Base-by-base conservation (phyloP, 345 rosid species). In the Luvunga scandens region DNA sequence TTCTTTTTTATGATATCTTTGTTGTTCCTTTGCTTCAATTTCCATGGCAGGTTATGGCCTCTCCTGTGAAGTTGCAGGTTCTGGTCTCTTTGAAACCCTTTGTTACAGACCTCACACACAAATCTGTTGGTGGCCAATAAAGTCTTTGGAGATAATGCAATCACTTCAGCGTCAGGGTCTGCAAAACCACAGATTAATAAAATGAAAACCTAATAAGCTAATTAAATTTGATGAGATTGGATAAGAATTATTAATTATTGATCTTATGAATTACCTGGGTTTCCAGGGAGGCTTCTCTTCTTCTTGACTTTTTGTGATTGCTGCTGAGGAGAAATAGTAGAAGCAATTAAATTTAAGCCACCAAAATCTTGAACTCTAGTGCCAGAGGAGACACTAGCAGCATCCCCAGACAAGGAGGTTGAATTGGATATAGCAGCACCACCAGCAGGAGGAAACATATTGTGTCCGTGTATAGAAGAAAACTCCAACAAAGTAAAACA, bases 21-120 rank as follows among this genome's bases (percentile, higher is more conserved):
- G 81, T 36, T 82, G 85, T 75, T 89, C 73, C 91, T 91, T 81
- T 90, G 97, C 79, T 94, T 94, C 76, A 94, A 87, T 79, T 94
- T 94, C 98, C 98, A 94, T 66, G 98, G 98, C 61, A 94, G 94
- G 79, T 94, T 94, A 73, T 94, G 98, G 5, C 98, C 97, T 87
- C 98, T 90, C 83, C 95, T 88, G 77, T 94, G 97, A 78, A 94
- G 98, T 77, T 94, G 97, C 75, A 94, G 90, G 76, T 94, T 94
- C 86, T 94, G 98, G 83, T 94, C 98, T 82, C 98, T 89, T 71
- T 91, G 98, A 80, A 94, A 94, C 76, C 98, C 94, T 82, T 92
- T 94, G 86, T 89, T 94, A 77, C 98, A 94, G 87, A 92, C 87
- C 97, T 94, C 98, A 87, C 98, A 94, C 22, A 94, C 82, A 62